Base-by-base conservation (phyloP, 163 green algal genomes). In the Dunaliella salina region DNA sequence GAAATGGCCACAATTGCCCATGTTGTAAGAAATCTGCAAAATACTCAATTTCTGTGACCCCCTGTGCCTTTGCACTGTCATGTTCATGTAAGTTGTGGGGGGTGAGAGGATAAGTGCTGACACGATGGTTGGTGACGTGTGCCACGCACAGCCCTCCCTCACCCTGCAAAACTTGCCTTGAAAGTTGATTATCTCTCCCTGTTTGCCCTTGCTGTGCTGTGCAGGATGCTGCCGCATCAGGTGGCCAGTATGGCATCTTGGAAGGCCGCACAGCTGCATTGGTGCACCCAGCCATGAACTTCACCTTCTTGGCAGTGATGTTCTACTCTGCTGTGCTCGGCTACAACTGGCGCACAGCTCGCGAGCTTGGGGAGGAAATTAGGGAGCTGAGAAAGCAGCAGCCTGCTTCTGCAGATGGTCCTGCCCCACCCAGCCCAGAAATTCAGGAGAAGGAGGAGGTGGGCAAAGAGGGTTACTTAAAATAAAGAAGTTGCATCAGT, bases 301-400 rank as follows among this genome's bases (percentile, higher is more conserved):
- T 90, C 82, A 90, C 88, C 85, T 90, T 99, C 26, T 95, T 99
- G 57, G 88, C 83, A 11, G 82, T 87, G 35, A 97, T 92, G 0
- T 34, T 93, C 1, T 99, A 96, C 78, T 92, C 96, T 15, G 97
- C 91, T 15, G 99, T 94, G 57, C 94, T 98, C 5, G 97, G 97
- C 72, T 97, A 90, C 32, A 96, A 95, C 87, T 96, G 91, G 91
- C 87, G 93, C 81, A 90, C 90, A 40, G 89, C 91, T 0, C 91
- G 97, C 0, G 84, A 90, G 80, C 33, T 99, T 20, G 93, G 91
- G 22, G 91, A 94, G 8, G 91, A 98, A 85, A 96, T 99, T 81
- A 95, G 94, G 80, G 92, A 94, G 26, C 91, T 99, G 30, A 98
- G 98, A 88, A 92, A 92, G 33, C 81, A 91, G 85, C 85, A 94